These are phyloP conservation scores for Drechmeria coniospora DNA, from an alignment of 2,329 filamentous ascomycete genomes.

Conservation along the genomic window DNA sequence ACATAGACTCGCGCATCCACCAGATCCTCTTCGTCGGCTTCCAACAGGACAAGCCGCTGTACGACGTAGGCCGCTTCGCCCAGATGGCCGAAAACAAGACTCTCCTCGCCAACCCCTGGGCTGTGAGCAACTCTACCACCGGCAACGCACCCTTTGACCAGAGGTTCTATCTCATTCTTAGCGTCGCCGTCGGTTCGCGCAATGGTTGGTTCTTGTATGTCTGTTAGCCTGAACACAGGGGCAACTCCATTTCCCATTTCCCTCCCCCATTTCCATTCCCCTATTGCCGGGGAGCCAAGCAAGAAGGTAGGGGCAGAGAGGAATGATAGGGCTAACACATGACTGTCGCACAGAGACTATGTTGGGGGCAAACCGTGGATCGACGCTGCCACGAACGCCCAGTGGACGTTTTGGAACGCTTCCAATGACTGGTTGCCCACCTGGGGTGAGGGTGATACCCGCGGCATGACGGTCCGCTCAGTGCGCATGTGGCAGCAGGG, in stretches of 20 bases:
- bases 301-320: too few species aligned
- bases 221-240: too few species aligned
- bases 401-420: conserved; percentile 26
- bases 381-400: conserved; percentile 22
- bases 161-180: conserved; percentile 33
- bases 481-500: conserved; percentile 30
- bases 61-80: conserved; percentile 26
- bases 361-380: conserved; percentile 30
- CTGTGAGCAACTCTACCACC: conserved; percentile 16
- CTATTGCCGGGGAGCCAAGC: too few species aligned
- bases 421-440: conserved; percentile 26
- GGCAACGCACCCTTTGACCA: conserved; percentile 36
- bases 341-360: too few species aligned
- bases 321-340: too few species aligned
- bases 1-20: conserved; percentile 28
- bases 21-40: conserved; percentile 24
- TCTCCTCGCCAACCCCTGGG: conserved; percentile 28
- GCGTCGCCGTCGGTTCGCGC: conserved; percentile 32
- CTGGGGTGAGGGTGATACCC: conserved; percentile 26
- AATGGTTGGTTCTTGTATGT: conserved; percentile 32
- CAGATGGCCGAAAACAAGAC: conserved; percentile 24
- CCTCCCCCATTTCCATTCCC: background rate
- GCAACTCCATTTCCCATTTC: background rate
- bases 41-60: conserved; percentile 18
- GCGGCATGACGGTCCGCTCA: conserved; percentile 28